Conservation (phyloP, 805 yeast species). For the Wickerhamiella occidentalis region DNA sequence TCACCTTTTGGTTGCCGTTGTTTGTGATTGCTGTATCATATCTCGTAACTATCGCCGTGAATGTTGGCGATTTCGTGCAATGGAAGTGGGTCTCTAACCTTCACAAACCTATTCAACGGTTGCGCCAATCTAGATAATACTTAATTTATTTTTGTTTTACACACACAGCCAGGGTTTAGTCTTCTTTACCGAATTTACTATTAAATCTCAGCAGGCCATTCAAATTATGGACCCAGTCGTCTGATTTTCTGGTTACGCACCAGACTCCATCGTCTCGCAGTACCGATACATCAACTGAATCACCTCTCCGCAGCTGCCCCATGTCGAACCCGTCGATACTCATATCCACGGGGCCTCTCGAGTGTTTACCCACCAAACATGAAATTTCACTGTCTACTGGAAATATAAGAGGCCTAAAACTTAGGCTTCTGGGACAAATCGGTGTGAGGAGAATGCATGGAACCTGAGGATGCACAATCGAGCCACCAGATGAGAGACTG, state of each 20-base stretch:
- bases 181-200: slow-evolving; percentile 48
- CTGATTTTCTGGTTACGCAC: slow-evolving; percentile 72
- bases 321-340: slow-evolving; percentile 79
- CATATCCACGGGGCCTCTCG: slow-evolving; percentile 37
- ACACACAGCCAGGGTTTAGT: not conserved
- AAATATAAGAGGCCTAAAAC: slow-evolving; percentile 77
- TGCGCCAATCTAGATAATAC: not conserved
- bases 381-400: slow-evolving; percentile 65
- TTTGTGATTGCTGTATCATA: slow-evolving; percentile 30
- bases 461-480: slow-evolving; percentile 82
- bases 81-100: slow-evolving; percentile 5
- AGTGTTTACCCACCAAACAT: slow-evolving; percentile 24
- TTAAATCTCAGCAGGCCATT: slow-evolving; percentile 84
- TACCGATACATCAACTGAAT: slow-evolving; percentile 27
- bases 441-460: slow-evolving; percentile 77
- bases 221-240: slow-evolving; percentile 87
- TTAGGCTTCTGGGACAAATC: slow-evolving; percentile 78
- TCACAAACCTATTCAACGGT: not conserved
- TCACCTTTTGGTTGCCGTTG: slow-evolving; percentile 87
- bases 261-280: slow-evolving; percentile 47
- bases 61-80: slow-evolving; percentile 7
- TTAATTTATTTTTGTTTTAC: not conserved
- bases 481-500: slow-evolving; percentile 80
- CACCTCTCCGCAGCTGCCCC: slow-evolving; percentile 56
- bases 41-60: slow-evolving; percentile 6